Evolutionary conservation across 176 grass and related monocot species (phyloP).

Genomic region (Coix lacrymajobi): DNA sequence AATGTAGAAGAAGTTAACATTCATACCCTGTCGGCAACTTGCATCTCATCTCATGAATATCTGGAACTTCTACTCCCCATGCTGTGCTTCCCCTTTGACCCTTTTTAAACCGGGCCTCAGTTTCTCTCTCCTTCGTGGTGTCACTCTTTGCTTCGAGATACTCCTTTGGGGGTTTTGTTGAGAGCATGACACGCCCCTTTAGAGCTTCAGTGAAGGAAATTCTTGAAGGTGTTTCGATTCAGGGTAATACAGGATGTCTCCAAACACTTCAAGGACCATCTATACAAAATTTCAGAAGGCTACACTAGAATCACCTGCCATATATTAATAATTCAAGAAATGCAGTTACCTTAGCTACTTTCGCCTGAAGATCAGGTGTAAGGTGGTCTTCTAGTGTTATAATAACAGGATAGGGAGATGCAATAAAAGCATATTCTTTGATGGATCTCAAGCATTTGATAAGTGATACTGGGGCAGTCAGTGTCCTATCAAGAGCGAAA

Average conservation of each 20-base stretch:
- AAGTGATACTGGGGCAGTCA: conserved; percentile 88
- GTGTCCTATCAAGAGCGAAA: conserved; percentile 60
- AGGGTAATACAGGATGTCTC: conserved; percentile 83
- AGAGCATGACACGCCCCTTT: conserved; percentile 69
- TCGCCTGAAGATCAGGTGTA: conserved; percentile 81
- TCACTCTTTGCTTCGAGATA: conserved; percentile 67
- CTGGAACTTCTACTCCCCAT: conserved; percentile 82
- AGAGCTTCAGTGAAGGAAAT: conserved; percentile 85
- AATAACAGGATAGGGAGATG: too few relatives aligned
- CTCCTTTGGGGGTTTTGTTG: conserved; percentile 92
- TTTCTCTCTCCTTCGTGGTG: conserved; percentile 42
- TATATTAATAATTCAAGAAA: conserved; percentile 28
- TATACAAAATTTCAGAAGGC: conserved; percentile 54
- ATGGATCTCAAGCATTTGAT: conserved; percentile 12
- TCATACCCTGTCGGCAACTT: conserved; percentile 48
- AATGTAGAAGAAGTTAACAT: neutral
- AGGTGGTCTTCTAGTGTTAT: too few relatives aligned
- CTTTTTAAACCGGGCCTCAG: conserved; percentile 26
- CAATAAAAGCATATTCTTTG: too few relatives aligned
- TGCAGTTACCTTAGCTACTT: conserved; percentile 87
- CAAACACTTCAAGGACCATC: conserved; percentile 90
- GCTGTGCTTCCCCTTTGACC: conserved; percentile 44
- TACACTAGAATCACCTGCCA: conserved; percentile 25
- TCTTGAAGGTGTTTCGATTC: conserved; percentile 76
- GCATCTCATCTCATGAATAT: conserved; percentile 57